A percentile compares a stretch with the other conserved stretches of the same genome.
phyloP scores from a whole-genome alignment of 2,329 filamentous ascomycete genomes.

The Colletotrichum somersetense region DNA sequence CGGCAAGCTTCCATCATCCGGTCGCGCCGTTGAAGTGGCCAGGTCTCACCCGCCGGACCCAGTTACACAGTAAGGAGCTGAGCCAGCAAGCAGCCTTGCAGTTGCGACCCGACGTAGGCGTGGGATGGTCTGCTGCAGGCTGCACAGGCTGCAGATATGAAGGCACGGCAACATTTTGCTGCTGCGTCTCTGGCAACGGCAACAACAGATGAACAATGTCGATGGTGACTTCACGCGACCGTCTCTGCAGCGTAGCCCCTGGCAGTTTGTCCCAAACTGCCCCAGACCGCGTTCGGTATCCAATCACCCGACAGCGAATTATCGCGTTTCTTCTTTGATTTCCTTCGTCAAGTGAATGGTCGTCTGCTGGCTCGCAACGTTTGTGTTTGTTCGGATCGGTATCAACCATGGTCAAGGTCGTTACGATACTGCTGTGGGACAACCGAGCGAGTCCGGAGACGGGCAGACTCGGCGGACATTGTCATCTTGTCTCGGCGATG shows the following conservation, averaged over 20 bases:
- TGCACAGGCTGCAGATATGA: conserved; percentile 32
- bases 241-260: conserved; percentile 8
- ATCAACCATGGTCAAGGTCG: conserved; percentile 1
- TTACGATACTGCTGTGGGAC: conserved; percentile 12
- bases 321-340: neutral
- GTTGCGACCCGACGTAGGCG: conserved; percentile 15
- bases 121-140: conserved; percentile 37
- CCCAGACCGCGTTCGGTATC: neutral
- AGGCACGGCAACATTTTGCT: conserved; percentile 14
- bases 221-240: neutral
- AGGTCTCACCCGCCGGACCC: neutral
- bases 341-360: neutral
- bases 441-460: conserved; percentile 14
- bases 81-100: conserved; percentile 24
- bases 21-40: neutral
- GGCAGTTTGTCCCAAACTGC: neutral
- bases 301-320: neutral
- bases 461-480: conserved; percentile 22
- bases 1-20: conserved; percentile 35
- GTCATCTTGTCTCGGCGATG: conserved; percentile 16
- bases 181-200: conserved; percentile 3
- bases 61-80: neutral
- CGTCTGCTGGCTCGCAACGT: conserved; percentile 21
- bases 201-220: neutral
- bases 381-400: conserved; percentile 10